Conservation (phyloP, 139 green algal species). For the Dunaliella sp. region DNA sequence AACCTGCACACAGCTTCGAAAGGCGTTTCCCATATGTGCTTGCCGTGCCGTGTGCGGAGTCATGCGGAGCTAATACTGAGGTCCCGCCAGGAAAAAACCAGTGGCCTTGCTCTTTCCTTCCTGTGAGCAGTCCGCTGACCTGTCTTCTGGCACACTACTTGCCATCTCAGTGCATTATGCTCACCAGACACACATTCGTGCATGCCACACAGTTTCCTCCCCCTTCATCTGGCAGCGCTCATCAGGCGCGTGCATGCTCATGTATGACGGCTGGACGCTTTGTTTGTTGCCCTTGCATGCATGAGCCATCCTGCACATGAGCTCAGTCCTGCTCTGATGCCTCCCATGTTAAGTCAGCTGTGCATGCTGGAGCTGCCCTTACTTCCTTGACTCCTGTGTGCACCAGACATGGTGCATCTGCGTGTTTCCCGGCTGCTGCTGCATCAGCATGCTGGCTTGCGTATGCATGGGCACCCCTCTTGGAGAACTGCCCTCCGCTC, state of each 20-base stretch:
- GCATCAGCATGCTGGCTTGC: not conserved
- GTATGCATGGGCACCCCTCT: not conserved
- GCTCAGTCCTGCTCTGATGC: too few relatives aligned
- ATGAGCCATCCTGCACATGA: too few relatives aligned
- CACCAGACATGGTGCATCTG: not conserved
- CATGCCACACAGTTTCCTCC: too few relatives aligned
- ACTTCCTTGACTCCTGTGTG: not conserved
- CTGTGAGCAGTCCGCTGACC: not conserved
- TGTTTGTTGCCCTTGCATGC: too few relatives aligned
- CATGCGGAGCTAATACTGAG: not conserved
- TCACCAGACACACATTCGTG: too few relatives aligned
- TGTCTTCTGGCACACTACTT: conserved; percentile 3
- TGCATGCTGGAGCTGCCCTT: not conserved
- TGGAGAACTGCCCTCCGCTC: not conserved
- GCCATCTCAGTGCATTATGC: too few relatives aligned
- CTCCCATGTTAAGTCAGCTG: too few relatives aligned
- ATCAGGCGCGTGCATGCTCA: too few relatives aligned
- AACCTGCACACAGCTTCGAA: too few relatives aligned
- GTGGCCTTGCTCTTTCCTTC: not conserved
- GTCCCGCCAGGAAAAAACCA: conserved; percentile 3
- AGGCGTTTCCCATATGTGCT: too few relatives aligned
- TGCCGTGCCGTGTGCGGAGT: not conserved
- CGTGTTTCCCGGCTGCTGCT: not conserved
- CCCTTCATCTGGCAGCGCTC: too few relatives aligned
- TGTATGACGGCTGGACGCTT: too few relatives aligned